Percentiles rank a stretch among this genome's conserved stretches.
phyloP scores from a whole-genome alignment of 2,329 filamentous ascomycete species.

The Ophiostoma sp. region DNA sequence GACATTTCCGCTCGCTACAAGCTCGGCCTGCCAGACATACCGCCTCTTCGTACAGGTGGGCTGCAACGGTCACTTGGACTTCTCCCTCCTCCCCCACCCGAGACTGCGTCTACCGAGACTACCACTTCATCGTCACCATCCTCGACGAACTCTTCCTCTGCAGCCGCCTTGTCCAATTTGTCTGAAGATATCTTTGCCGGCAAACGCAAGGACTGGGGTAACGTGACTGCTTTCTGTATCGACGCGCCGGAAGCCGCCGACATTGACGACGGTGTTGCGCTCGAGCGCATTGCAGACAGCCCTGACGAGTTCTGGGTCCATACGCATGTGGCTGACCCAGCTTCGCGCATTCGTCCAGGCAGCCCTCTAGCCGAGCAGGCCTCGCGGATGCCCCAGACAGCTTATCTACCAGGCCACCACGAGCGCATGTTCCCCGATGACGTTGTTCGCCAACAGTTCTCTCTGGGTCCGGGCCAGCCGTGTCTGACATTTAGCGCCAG shows the following conservation, averaged over 20 bases:
- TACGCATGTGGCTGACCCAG: constrained; percentile 76
- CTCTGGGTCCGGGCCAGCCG: constrained; percentile 52
- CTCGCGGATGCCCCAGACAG: constrained; percentile 58
- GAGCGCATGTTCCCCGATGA: constrained; percentile 59
- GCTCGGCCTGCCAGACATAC: constrained; percentile 53
- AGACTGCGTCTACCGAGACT: background rate
- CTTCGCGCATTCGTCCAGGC: constrained; percentile 64
- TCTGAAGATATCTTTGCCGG: constrained; percentile 48
- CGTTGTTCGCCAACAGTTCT: constrained; percentile 53
- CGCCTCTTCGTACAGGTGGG: constrained; percentile 46
- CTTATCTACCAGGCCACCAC: constrained; percentile 60
- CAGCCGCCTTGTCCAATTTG: constrained; percentile 25
- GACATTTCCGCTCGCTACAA: constrained; percentile 67
- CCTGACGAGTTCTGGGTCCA: constrained; percentile 69
- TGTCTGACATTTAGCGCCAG: constrained; percentile 64
- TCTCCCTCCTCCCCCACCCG: constrained; percentile 23
- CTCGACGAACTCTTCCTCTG: background rate
- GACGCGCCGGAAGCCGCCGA: constrained; percentile 66
- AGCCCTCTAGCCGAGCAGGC: constrained; percentile 62
- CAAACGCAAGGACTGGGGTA: constrained; percentile 59
- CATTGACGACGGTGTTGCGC: constrained; percentile 77
- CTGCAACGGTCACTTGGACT: constrained; percentile 41
- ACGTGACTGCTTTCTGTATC: constrained; percentile 69
- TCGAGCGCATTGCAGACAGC: constrained; percentile 56
- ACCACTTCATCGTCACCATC: background rate